phyloP scores from a whole-genome alignment of 345 rosid species.

The Aquilaria malaccensis region DNA sequence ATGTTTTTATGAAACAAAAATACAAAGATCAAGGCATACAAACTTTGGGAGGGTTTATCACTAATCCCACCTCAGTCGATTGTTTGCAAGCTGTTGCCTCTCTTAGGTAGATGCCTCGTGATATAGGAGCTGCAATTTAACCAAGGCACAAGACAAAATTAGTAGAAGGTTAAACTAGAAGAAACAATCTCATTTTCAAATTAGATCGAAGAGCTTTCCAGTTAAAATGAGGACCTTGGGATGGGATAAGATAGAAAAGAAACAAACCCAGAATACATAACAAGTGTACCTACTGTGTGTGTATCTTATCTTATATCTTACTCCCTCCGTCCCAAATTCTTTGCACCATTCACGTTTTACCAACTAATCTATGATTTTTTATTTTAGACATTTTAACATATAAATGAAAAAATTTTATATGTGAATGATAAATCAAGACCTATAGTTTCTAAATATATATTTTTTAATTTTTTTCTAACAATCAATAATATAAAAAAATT shows the following conservation, averaged over 20 bases:
- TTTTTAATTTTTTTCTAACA: too few relatives aligned
- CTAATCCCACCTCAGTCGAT: slow-evolving; percentile 63
- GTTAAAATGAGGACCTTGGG: not conserved
- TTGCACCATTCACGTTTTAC: too few relatives aligned
- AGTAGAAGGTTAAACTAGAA: not conserved
- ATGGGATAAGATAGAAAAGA: not conserved
- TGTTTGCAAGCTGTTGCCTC: slow-evolving; percentile 63
- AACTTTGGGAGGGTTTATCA: slow-evolving; percentile 1
- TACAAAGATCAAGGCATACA: slow-evolving; percentile 1
- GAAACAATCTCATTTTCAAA: not conserved
- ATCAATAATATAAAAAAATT: too few relatives aligned
- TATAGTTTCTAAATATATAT: too few relatives aligned
- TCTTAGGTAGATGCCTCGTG: slow-evolving; percentile 89
- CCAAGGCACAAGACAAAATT: slow-evolving; percentile 8
- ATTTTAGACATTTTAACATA: too few relatives aligned
- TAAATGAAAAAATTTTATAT: too few relatives aligned
- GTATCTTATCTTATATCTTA: too few relatives aligned
- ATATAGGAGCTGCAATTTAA: slow-evolving; percentile 59
- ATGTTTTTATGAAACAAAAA: not conserved
- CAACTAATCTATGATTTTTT: too few relatives aligned
- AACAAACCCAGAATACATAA: not conserved
- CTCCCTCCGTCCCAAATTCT: too few relatives aligned
- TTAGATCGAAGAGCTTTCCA: not conserved
- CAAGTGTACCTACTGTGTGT: not conserved
- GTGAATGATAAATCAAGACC: too few relatives aligned